phyloP scores from a whole-genome alignment of 2,329 filamentous ascomycete genomes.

The Leptographium lundbergii region DNA sequence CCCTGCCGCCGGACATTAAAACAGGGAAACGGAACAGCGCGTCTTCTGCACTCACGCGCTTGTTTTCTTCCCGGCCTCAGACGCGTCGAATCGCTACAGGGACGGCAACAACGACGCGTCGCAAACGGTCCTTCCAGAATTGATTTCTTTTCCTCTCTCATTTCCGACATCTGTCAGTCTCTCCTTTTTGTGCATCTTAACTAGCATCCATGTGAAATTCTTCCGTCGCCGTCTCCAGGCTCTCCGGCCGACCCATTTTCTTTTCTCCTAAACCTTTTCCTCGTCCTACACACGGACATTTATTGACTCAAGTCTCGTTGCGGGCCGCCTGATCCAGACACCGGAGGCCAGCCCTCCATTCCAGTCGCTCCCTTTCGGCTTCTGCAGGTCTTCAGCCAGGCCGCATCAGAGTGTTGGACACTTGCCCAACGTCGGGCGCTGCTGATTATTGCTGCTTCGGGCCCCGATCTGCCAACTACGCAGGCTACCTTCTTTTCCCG shows the following conservation, averaged over 20 bases:
- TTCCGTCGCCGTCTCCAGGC: neutral
- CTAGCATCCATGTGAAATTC: neutral
- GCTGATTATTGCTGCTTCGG: no score
- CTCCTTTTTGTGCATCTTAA: neutral
- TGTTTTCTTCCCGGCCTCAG: no score
- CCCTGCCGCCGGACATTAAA: neutral
- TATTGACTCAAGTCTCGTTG: neutral
- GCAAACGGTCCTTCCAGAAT: no score
- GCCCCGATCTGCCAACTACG: neutral
- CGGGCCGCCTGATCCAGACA: neutral
- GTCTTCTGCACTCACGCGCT: neutral
- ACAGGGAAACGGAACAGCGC: neutral
- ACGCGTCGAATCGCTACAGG: neutral
- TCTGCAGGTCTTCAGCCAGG: neutral
- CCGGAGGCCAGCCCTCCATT: neutral
- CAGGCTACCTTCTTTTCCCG: no score
- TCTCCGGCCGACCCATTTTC: neutral
- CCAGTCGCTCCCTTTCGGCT: neutral
- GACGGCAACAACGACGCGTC: neutral
- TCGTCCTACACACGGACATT: no score
- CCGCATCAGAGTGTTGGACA: neutral
- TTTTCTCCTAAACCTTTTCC: neutral
- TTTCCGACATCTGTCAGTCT: neutral
- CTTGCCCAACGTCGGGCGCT: no score
- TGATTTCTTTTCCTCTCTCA: neutral